Base-by-base conservation (phyloP, 2,329 filamentous ascomycete genomes). In the Trichoderma cornu-damae region DNA sequence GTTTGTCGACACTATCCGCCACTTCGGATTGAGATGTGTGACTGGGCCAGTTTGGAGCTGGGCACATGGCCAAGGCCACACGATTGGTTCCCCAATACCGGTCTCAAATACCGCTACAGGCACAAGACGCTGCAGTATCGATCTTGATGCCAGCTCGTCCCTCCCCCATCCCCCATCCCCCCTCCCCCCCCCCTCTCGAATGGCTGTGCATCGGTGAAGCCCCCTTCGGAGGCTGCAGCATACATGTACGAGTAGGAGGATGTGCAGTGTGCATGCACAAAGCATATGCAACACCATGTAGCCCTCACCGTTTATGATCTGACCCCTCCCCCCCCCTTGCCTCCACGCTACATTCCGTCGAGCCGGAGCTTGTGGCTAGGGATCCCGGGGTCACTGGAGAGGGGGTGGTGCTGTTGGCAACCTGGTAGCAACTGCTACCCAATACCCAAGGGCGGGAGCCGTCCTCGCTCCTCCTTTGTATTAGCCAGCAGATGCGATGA, bases 281-380 rank as follows among this genome's bases (percentile, higher is more conserved):
- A 44, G 50, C 50, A 35, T 30, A 53, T 44, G 30, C 30, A 49
- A 32, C 47, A 51, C 48, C 28, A 51, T 51, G 48, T 35, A 55
- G 30, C 51, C 26, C 42, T 47, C 51, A 55, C 42, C 51, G 30
- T 46, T 52, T 38, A 20, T 55, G 42, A 47, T 32, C 28, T 30
- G 40, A 34, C 34, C 16, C 22, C 51, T 42, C 51, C 18, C 20
- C 34, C 16, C 22, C 51, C 51, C 51, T 26, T 28, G 51, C 37
- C 38, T 43, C 34, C 34, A 44, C 56, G 56, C 56, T 58, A 58
- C 32, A 20, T 58, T 49, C 56, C 49, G 26, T 48, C 56, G 28
- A 57, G 54, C 55, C 56, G 56, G 56, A 55, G 47, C 47, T 43
- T 55, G 42, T 47, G 11, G 16, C 40, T 24, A 46, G 42, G 47